Evolutionary conservation across 2,329 filamentous ascomycete species (phyloP), one percentile per base, ranked within the genome.

Genomic region (Chrysoporthe cubensis): DNA sequence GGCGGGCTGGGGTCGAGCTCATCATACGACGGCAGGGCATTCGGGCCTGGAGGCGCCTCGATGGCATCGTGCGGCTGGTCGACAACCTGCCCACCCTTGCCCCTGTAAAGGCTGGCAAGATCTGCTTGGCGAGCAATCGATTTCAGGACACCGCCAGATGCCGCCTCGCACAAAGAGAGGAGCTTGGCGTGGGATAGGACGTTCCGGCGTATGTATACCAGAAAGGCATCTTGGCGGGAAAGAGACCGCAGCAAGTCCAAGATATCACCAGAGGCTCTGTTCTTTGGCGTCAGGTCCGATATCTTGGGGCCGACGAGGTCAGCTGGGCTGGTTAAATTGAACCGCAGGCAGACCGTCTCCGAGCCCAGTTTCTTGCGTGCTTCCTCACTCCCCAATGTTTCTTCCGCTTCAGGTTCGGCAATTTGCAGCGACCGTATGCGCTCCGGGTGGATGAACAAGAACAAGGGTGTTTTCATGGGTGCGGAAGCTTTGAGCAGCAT

Each of bases 121-220:
- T 66, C 65, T n/a, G 65, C 65, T 58, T 66, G 59, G 40, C 65
- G 62, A 14, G 52, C 6, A n/a, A 66, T 59, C 9, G 65, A 59
- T 26, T 42, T 63, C 60, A 66, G 44, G 1, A 14, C 34, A 46
- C 54, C n/a, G 11, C n/a, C 8, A 37, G 59, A 50, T 48, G 65
- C 65, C 14, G 32, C 59, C 5, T 43, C 65, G 43, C 60, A 66
- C 1, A 66, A 21, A 18, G 65, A 56, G 3, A 32, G 11, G 32
- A 66, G 60, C 37, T 42, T 52, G 13, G 65, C 42, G 50, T 63
- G 54, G 14, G 65, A 42, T 1, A 59, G 26, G 5, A 63, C 34
- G 42, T 63, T 63, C 40, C 59, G 59, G 3, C 58, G 52, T 18
- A 66, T 2, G 43, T 66, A n/a, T 9, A 66, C 34, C 6, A 34